Evolutionary conservation across 2,329 filamentous ascomycete species (phyloP), one percentile per base, ranked within the genome.

Genomic region (Cercospora zeina): DNA sequence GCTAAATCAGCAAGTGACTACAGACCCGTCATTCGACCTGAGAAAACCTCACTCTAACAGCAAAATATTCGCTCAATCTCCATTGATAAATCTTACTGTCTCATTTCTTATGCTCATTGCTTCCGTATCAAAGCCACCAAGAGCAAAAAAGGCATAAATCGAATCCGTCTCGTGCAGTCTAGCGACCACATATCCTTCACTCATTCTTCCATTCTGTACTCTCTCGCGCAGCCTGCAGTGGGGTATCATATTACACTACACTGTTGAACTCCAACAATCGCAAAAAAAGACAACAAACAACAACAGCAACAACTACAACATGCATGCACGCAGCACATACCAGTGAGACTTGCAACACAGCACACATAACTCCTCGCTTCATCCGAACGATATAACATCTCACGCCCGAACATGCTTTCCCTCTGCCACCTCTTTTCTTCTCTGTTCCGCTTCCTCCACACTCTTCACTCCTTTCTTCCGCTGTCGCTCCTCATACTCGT

Each of bases 401-500:
- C 11, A 45, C 39, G 39, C 39, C 21, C 39, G 39, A 45, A 45
- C 19, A 13, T 6, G 4, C 39, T n/a, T 45, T 21, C 39, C 39
- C 7, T 45, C 65, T 2, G 64, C 27, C 36, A 59, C 13, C 34
- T 67, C 65, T 24, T 57, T 53, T 27, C 56, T 60, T 13, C 63
- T 58, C n/a, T 59, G 56, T 27, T 75, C 79, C 63, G 80, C 85
- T 76, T 97, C 95, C 0, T 86, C 84, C 53, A 87, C 83, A 0
- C 88, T 88, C 80, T 99, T 99, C 68, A 91, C 85, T 10, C 93
- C 89, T 80, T 99, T 99, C 69, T 89, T 87, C 57, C 90, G 83
- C 80, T 99, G 95, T 63, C 95, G 83, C 71, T 91, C 95, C 79
- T 97, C 93, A 76, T 97, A 99, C 73, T 91, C 84, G 62, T 89